A percentile compares a stretch with the other conserved stretches of the same genome.
These are phyloP conservation scores for Hygrophorus pudorinus DNA, from an alignment of 768 basidiomycete genomes.

Conservation along the genomic window DNA sequence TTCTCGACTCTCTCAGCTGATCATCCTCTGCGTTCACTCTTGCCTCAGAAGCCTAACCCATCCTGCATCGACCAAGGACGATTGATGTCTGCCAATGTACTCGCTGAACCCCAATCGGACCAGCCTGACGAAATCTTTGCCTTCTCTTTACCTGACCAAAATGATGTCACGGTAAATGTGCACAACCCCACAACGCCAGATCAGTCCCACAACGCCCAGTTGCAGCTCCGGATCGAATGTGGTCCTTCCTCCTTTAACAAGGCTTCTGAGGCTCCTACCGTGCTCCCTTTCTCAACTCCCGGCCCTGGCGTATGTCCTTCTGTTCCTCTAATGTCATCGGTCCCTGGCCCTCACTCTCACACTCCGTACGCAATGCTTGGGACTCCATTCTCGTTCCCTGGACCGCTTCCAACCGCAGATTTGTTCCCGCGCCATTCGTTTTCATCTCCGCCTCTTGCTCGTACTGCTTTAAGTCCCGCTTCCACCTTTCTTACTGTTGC, in stretches of 20 bases:
- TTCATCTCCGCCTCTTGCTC: too few relatives aligned
- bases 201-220: background rate
- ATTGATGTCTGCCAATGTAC: background rate
- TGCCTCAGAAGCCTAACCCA: conserved; percentile 14
- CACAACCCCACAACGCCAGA: background rate
- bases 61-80: background rate
- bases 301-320: conserved; percentile 13
- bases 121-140: too few relatives aligned
- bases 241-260: background rate
- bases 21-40: conserved; percentile 38
- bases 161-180: background rate
- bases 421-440: too few relatives aligned
- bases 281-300: conserved; percentile 19
- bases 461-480: too few relatives aligned
- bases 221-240: background rate
- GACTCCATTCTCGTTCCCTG: conserved; percentile 13
- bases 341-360: too few relatives aligned
- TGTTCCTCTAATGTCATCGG: background rate
- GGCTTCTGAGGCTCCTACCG: background rate
- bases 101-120: too few relatives aligned
- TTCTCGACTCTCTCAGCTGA: conserved; percentile 34
- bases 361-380: too few relatives aligned
- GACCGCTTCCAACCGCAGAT: too few relatives aligned
- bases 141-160: too few relatives aligned
- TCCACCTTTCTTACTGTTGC: too few relatives aligned